Evolutionary conservation across 2,329 filamentous ascomycete species (phyloP).

Genomic region (Clathrospora elynae): DNA sequence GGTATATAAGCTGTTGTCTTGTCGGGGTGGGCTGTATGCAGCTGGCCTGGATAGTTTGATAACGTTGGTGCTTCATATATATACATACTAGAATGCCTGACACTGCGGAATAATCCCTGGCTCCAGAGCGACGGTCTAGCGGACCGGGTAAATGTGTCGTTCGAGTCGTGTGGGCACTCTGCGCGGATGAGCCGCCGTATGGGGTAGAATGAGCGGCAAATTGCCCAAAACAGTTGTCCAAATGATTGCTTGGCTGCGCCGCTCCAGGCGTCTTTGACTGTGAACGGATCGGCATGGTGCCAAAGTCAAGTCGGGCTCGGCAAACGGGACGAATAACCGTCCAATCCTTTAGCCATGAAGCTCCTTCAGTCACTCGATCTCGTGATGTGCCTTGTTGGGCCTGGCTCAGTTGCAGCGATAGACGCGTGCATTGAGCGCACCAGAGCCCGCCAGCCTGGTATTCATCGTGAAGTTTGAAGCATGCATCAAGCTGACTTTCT

Average conservation of each 20-base stretch:
- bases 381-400: conserved; percentile 4
- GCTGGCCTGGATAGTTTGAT: conserved; percentile 20
- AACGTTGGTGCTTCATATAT: conserved; percentile 33
- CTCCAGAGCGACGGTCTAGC: conserved; percentile 29
- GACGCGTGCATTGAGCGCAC: conserved; percentile 3
- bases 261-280: conserved; percentile 8
- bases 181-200: conserved; percentile 26
- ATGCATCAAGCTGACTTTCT: conserved; percentile 8
- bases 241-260: conserved; percentile 16
- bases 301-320: conserved; percentile 12
- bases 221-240: conserved; percentile 16
- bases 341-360: conserved; percentile 10
- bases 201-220: conserved; percentile 27
- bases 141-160: conserved; percentile 40
- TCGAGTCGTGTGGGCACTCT: conserved; percentile 26
- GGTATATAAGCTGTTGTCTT: conserved; percentile 26
- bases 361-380: conserved; percentile 4
- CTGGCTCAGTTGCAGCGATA: conserved; percentile 1
- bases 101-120: conserved; percentile 22
- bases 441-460: conserved; percentile 10
- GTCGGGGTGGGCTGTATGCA: conserved; percentile 23
- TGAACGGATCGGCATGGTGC: conserved; percentile 7
- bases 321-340: conserved; percentile 15
- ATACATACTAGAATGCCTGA: conserved; percentile 20
- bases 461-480: conserved; percentile 6